phyloP scores from a whole-genome alignment of 1,284 basidiomycete species.

The Golubevia pallescens region DNA sequence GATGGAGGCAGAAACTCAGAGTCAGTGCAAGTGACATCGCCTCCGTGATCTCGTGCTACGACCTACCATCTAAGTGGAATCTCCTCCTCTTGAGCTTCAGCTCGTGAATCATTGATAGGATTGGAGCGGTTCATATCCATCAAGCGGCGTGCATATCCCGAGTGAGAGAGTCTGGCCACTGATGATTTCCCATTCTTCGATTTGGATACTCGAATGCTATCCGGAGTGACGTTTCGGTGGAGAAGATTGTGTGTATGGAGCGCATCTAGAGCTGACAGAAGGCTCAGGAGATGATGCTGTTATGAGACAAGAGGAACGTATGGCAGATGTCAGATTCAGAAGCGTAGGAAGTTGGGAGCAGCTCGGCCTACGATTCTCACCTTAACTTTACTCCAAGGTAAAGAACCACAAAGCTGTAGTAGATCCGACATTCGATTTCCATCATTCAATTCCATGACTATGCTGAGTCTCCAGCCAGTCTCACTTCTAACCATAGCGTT shows the following conservation, averaged over 20 bases:
- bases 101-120: conserved; percentile 27
- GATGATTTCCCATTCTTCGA: conserved; percentile 4
- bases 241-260: conserved; percentile 45
- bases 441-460: conserved; percentile 28
- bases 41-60: too few species aligned
- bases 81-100: conserved; percentile 10
- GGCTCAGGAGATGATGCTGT: conserved; percentile 20
- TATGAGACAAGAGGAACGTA: not conserved
- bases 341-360: not conserved
- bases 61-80: conserved; percentile 9
- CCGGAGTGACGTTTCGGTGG: conserved; percentile 39
- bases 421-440: conserved; percentile 26
- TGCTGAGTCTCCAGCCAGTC: conserved; percentile 36
- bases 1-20: too few species aligned
- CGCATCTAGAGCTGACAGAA: conserved; percentile 43
- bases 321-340: not conserved
- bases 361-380: not conserved
- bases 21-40: too few species aligned
- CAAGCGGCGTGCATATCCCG: conserved; percentile 39
- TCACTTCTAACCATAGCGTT: conserved; percentile 19
- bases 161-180: conserved; percentile 22
- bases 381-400: conserved; percentile 45
- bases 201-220: conserved; percentile 15
- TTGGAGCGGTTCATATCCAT: conserved; percentile 51
- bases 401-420: conserved; percentile 33